Percentiles rank a stretch among this genome's conserved stretches.
Conservation (phyloP, 225 moss, liverwort and hornwort species). For the Lunularia cruciata region DNA sequence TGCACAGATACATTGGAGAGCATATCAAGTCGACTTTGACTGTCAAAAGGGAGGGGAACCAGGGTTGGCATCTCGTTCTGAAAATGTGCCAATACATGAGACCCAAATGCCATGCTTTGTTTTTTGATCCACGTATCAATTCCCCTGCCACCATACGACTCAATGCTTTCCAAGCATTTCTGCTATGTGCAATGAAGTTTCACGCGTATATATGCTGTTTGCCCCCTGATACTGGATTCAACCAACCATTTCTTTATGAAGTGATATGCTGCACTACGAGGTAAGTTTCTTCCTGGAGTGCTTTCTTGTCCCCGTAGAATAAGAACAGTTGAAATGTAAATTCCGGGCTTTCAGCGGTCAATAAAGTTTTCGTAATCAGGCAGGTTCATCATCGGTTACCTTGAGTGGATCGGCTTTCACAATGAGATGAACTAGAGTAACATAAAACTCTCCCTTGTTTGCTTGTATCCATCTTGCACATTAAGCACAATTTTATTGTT, state of each 20-base stretch:
- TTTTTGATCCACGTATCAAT: slow-evolving; percentile 91
- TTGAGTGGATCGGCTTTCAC: too few species aligned
- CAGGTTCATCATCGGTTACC: too few species aligned
- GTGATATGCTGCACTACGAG: slow-evolving; percentile 63
- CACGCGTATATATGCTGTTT: slow-evolving; percentile 84
- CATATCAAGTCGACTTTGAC: slow-evolving; percentile 79
- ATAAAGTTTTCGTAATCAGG: too few species aligned
- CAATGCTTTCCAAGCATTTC: slow-evolving; percentile 85
- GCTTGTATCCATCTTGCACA: too few species aligned
- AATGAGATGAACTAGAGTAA: too few species aligned
- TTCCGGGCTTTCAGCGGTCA: too few species aligned
- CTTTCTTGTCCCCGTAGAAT: too few species aligned
- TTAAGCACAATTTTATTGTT: too few species aligned
- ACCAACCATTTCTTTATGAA: slow-evolving; percentile 66
- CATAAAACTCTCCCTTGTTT: too few species aligned
- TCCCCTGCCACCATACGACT: slow-evolving; percentile 88
- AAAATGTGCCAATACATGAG: slow-evolving; percentile 95
- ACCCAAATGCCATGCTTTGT: slow-evolving; percentile 84
- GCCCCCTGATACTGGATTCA: slow-evolving; percentile 47
- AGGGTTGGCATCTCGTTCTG: slow-evolving; percentile 71
- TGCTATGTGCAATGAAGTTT: slow-evolving; percentile 93
- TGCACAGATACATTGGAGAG: slow-evolving; percentile 84
- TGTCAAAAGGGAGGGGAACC: slow-evolving; percentile 66
- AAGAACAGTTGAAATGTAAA: too few species aligned
- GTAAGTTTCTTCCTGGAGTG: too few species aligned